Conservation (phyloP, 495 filamentous ascomycete species). For the Neurospora intermedia region DNA sequence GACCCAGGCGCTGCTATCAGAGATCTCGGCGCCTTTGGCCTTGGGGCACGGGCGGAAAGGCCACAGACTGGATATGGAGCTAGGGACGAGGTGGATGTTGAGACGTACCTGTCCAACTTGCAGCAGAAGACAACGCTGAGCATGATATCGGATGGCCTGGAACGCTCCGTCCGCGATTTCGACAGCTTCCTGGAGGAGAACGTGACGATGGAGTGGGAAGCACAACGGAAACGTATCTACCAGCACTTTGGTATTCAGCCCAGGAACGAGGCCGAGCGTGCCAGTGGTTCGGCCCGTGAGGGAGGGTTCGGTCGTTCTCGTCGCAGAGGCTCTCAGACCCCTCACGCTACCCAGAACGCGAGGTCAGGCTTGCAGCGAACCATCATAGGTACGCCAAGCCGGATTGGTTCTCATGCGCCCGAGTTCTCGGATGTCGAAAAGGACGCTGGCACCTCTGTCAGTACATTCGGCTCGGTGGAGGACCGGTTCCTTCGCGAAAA, state of each 20-base stretch:
- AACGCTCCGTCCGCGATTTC: conserved; percentile 79
- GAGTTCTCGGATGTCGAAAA: conserved; percentile 56
- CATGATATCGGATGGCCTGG: conserved; percentile 80
- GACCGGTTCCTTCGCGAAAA: conserved; percentile 68
- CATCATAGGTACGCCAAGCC: conserved; percentile 67
- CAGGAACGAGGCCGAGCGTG: conserved; percentile 37
- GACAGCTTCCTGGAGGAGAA: conserved; percentile 88
- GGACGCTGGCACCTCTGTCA: conserved; percentile 26
- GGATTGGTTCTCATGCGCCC: conserved; percentile 43
- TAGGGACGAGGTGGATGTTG: conserved; percentile 59
- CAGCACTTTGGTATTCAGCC: conserved; percentile 87
- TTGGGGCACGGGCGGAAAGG: conserved; percentile 26
- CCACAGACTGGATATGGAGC: conserved; percentile 4
- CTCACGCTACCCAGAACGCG: conserved; percentile 55
- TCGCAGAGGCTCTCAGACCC: conserved; percentile 35
- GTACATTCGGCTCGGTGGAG: conserved; percentile 40
- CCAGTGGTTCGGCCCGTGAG: conserved; percentile 40
- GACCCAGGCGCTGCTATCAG: conserved; percentile 65
- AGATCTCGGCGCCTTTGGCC: conserved; percentile 55
- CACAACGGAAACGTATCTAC: conserved; percentile 82
- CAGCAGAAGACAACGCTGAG: conserved; percentile 84
- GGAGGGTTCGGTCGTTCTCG: conserved; percentile 44
- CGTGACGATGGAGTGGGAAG: conserved; percentile 89
- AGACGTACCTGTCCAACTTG: conserved; percentile 69
- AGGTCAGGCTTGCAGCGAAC: conserved; percentile 63